Percentiles rank a stretch among this genome's conserved stretches.
Evolutionary conservation across 2,329 filamentous ascomycete genomes (phyloP).

Genomic region (Purpureocillium takamizusanense): DNA sequence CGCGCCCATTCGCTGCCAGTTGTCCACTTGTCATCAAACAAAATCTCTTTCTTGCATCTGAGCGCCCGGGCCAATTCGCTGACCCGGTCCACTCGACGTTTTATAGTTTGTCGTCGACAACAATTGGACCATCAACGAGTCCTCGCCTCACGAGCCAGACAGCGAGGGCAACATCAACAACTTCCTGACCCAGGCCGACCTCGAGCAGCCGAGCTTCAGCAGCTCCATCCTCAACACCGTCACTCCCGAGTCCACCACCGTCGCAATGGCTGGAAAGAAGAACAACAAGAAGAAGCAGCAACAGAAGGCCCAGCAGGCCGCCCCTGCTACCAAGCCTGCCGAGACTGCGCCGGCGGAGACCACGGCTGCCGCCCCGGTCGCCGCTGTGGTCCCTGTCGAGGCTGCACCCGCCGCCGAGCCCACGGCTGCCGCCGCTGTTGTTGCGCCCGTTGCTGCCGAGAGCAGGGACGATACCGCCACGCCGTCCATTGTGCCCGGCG

Average conservation of each 20-base stretch:
- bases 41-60: constrained; percentile 1
- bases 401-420: constrained; percentile 1
- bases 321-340: constrained; percentile 7
- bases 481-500: constrained; percentile 30
- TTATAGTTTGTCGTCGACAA: constrained; percentile 89
- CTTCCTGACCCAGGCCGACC: constrained; percentile 69
- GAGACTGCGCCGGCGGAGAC: constrained; percentile 8
- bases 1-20: constrained; percentile 5
- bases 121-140: constrained; percentile 76
- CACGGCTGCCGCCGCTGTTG: background rate
- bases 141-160: constrained; percentile 75
- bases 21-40: constrained; percentile 11
- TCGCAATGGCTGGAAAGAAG: constrained; percentile 49
- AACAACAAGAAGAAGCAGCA: constrained; percentile 40
- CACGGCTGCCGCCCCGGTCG: constrained; percentile 4
- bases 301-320: constrained; percentile 12
- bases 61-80: constrained; percentile 4
- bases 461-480: constrained; percentile 13
- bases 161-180: constrained; percentile 84
- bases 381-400: constrained; percentile 7
- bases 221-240: constrained; percentile 54
- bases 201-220: constrained; percentile 35
- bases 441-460: constrained; percentile 2
- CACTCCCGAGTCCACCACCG: constrained; percentile 62
- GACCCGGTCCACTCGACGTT: constrained; percentile 7